A percentile compares a stretch with the other conserved stretches of the same genome.
phyloP scores from a whole-genome alignment of 176 grass and related monocot genomes.

The Zizania latifolia region DNA sequence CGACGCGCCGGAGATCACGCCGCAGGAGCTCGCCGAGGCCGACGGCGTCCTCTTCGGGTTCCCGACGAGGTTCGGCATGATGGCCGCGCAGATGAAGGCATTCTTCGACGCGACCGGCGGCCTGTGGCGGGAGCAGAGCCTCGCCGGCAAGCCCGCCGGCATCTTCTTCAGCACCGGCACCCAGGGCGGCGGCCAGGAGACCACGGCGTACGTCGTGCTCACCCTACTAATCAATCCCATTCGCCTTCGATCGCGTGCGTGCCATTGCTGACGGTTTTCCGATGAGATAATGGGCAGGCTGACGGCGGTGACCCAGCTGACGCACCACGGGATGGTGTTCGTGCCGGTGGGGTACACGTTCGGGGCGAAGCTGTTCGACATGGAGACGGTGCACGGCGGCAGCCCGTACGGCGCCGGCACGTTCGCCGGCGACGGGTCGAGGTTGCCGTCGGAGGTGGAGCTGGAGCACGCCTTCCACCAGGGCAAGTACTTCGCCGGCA shows the following conservation, averaged over 20 bases:
- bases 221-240: not conserved
- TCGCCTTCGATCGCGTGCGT: too few relatives aligned
- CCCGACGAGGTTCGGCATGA: slow-evolving; percentile 56
- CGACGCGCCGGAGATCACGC: slow-evolving; percentile 29
- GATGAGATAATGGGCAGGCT: slow-evolving; percentile 14
- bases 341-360: slow-evolving; percentile 73
- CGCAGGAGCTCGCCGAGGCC: slow-evolving; percentile 40
- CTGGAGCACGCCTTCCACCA: slow-evolving; percentile 91
- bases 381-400: slow-evolving; percentile 59
- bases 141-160: slow-evolving; percentile 48
- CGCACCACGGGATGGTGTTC: slow-evolving; percentile 79
- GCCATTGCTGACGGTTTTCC: too few relatives aligned
- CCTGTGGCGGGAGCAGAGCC: slow-evolving; percentile 51
- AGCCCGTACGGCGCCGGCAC: slow-evolving; percentile 61
- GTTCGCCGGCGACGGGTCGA: slow-evolving; percentile 65
- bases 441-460: slow-evolving; percentile 60
- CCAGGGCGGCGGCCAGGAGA: slow-evolving; percentile 56
- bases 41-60: slow-evolving; percentile 52
- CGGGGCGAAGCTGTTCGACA: slow-evolving; percentile 66
- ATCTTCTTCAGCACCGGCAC: slow-evolving; percentile 52
- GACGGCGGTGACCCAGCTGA: slow-evolving; percentile 65
- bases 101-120: slow-evolving; percentile 47
- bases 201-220: slow-evolving; percentile 24
- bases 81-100: slow-evolving; percentile 47
- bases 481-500: slow-evolving; percentile 70